A percentile compares a stretch with the other conserved stretches of the same genome.
Evolutionary conservation across 2,329 filamentous ascomycete genomes (phyloP).

Genomic region (Fusarium albidum): DNA sequence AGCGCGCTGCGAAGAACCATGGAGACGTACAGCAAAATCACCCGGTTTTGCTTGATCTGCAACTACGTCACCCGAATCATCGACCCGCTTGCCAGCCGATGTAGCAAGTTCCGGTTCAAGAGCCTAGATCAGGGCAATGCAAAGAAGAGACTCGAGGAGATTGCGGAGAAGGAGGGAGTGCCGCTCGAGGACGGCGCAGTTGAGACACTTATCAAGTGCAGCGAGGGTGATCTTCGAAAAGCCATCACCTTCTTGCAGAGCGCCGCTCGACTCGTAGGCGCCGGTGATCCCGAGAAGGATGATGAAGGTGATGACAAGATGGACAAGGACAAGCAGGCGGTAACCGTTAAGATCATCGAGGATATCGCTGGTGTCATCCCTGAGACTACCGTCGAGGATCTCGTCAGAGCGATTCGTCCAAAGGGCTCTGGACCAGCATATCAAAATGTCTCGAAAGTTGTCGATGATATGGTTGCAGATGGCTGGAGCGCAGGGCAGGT

Average conservation of each 20-base stretch:
- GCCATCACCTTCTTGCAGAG: slow-evolving; percentile 97
- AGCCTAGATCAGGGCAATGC: slow-evolving; percentile 89
- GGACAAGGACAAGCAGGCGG: slow-evolving; percentile 65
- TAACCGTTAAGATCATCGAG: slow-evolving; percentile 84
- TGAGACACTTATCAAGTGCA: slow-evolving; percentile 84
- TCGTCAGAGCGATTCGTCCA: slow-evolving; percentile 81
- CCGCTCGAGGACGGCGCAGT: slow-evolving; percentile 79
- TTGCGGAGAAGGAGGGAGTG: slow-evolving; percentile 82
- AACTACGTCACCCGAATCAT: slow-evolving; percentile 99
- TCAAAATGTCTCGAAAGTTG: slow-evolving; percentile 76
- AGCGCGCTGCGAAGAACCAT: slow-evolving; percentile 92
- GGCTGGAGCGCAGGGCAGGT: slow-evolving; percentile 96
- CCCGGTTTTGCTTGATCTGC: slow-evolving; percentile 95
- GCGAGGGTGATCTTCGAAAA: slow-evolving; percentile 93
- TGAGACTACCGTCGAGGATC: slow-evolving; percentile 70
- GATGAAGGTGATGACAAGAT: slow-evolving; percentile 67
- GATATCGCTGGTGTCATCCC: slow-evolving; percentile 98
- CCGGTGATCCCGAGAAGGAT: slow-evolving; percentile 59
- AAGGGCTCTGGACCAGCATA: slow-evolving; percentile 72
- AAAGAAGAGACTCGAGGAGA: slow-evolving; percentile 78
- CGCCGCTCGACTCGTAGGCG: slow-evolving; percentile 86
- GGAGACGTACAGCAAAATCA: slow-evolving; percentile 98
- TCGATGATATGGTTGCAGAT: slow-evolving; percentile 92
- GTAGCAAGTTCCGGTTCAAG: slow-evolving; percentile 98
- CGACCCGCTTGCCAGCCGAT: slow-evolving; percentile 90